A percentile compares a stretch with the other conserved stretches of the same genome.
phyloP scores from a whole-genome alignment of 2,329 filamentous ascomycete species.

The Sclerotinia spermophila region DNA sequence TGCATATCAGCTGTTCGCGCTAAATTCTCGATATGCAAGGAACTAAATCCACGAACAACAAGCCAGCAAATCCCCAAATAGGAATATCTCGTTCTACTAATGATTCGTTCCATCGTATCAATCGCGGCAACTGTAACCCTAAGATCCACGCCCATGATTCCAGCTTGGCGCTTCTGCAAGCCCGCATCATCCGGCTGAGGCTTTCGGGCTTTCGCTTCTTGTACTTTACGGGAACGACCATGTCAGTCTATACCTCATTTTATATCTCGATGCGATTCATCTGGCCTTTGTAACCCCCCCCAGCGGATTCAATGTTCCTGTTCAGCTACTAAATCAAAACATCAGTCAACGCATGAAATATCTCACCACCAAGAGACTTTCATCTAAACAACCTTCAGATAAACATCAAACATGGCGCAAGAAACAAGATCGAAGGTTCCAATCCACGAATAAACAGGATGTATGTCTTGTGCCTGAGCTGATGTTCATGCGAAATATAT shows the following conservation, averaged over 20 bases:
- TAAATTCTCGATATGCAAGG: not conserved
- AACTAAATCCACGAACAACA: not conserved
- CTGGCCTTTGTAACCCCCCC: not conserved
- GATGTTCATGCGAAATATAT: not conserved
- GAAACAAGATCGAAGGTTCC: not conserved
- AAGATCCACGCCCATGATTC: not conserved
- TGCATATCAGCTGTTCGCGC: not conserved
- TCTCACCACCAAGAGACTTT: not conserved
- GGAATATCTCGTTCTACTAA: not conserved
- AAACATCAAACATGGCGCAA: not conserved
- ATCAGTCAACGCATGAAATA: not conserved
- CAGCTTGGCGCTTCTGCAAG: slow-evolving; percentile 1
- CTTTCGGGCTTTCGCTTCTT: not conserved
- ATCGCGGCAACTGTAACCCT: not conserved
- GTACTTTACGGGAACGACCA: not conserved
- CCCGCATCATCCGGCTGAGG: not conserved
- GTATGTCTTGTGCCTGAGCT: not conserved
- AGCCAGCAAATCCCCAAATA: not conserved
- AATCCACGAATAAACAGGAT: not conserved
- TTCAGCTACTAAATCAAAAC: not conserved
- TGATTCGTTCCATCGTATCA: not conserved
- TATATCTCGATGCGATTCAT: not conserved
- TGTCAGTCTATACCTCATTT: not conserved
- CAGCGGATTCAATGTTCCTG: not conserved
- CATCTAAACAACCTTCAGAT: not conserved